Evolutionary conservation across 83 land plant genomes (phyloP).

Genomic region (Thuja plicata): DNA sequence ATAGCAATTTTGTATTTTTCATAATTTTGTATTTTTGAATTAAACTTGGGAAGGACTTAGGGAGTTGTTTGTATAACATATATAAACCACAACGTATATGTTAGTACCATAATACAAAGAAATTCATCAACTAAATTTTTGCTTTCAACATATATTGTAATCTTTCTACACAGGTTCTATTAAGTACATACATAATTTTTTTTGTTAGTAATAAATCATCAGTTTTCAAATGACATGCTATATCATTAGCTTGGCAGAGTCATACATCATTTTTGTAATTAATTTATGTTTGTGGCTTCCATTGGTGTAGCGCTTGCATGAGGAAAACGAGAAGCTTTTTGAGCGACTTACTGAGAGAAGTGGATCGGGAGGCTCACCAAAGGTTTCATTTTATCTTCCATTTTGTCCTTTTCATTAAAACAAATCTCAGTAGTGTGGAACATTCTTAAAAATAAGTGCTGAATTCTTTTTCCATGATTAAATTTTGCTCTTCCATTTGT

Average conservation of each 20-base stretch:
- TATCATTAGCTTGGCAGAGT: neutral
- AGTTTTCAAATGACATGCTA: neutral
- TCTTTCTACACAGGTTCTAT: neutral
- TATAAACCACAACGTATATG: neutral
- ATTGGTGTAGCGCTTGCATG: constrained; percentile 78
- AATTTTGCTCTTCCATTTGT: constrained; percentile 4
- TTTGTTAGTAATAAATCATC: neutral
- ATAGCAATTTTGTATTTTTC: neutral
- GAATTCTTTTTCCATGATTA: neutral
- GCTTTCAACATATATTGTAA: neutral
- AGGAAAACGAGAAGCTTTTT: constrained; percentile 96
- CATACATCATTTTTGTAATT: neutral
- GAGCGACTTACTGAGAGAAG: constrained; percentile 85
- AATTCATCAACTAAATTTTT: neutral
- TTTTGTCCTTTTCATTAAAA: neutral
- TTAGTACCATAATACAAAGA: neutral
- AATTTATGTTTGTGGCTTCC: neutral
- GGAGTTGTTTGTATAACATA: neutral
- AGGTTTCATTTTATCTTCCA: constrained; percentile 37
- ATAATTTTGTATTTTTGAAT: neutral
- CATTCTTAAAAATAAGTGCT: neutral
- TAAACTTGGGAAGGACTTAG: neutral
- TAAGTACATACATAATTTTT: neutral
- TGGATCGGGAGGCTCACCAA: constrained; percentile 46
- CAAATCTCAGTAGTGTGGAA: neutral